Conservation (phyloP, 2,329 filamentous ascomycete genomes). For the Pseudogymnoascus sp. region DNA sequence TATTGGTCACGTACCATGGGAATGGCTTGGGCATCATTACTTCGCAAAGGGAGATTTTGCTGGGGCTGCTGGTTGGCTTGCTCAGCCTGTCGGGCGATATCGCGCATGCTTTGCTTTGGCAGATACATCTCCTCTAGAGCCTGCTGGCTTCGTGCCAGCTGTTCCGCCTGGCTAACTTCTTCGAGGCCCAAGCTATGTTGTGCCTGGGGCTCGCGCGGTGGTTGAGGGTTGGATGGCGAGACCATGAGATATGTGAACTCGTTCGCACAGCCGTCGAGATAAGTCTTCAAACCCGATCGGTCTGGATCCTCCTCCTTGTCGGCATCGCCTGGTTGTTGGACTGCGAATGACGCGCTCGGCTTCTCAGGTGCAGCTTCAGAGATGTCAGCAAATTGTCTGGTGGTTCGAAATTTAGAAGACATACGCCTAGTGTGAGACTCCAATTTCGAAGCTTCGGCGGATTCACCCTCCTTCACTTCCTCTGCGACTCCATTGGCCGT, state of each 20-base stretch:
- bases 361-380: conserved; percentile 15
- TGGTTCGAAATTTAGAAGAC: neutral
- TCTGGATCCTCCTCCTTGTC: conserved; percentile 28
- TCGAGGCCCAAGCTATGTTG: neutral
- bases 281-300: conserved; percentile 48
- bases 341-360: conserved; percentile 31
- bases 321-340: conserved; percentile 38
- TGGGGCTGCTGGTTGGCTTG: conserved; percentile 43
- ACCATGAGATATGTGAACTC: conserved; percentile 63
- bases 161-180: neutral
- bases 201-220: conserved; percentile 52
- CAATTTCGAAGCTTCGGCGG: neutral
- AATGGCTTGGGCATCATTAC: conserved; percentile 35
- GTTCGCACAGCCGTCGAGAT: conserved; percentile 56
- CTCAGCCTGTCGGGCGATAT: conserved; percentile 38
- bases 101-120: conserved; percentile 20
- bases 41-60: conserved; percentile 29
- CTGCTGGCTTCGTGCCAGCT: conserved; percentile 28
- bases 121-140: conserved; percentile 26
- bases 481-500: conserved; percentile 40
- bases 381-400: neutral
- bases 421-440: neutral
- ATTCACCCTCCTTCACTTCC: conserved; percentile 12
- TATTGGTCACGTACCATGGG: conserved; percentile 44
- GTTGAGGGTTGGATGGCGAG: conserved; percentile 55